A percentile compares a stretch with the other conserved stretches of the same genome.
phyloP scores from a whole-genome alignment of 2,329 filamentous ascomycete species.

The Exophiala xenobiotica region DNA sequence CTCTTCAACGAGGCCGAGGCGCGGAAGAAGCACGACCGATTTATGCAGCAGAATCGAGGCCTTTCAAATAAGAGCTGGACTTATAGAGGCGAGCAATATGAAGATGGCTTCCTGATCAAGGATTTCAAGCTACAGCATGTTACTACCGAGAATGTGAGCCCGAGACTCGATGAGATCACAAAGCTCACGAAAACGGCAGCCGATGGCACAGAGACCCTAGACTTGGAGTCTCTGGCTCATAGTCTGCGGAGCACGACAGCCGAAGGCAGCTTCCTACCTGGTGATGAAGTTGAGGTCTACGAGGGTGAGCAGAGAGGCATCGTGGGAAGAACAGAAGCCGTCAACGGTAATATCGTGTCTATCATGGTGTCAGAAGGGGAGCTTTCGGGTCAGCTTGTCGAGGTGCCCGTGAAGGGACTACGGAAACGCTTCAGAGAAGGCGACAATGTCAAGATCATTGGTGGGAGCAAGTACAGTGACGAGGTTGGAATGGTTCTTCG shows the following conservation, averaged over 20 bases:
- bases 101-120: constrained; percentile 90
- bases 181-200: constrained; percentile 84
- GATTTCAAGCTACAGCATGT: constrained; percentile 88
- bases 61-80: constrained; percentile 69
- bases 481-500: constrained; percentile 97
- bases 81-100: constrained; percentile 85
- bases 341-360: constrained; percentile 89
- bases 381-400: constrained; percentile 77
- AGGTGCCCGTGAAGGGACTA: constrained; percentile 87
- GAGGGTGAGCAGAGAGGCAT: constrained; percentile 93
- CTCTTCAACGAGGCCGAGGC: constrained; percentile 93
- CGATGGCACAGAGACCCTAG: constrained; percentile 89
- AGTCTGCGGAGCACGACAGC: constrained; percentile 82
- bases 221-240: constrained; percentile 84
- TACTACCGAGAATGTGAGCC: constrained; percentile 85
- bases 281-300: constrained; percentile 95
- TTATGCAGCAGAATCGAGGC: constrained; percentile 51
- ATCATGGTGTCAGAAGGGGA: constrained; percentile 81
- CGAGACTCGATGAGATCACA: constrained; percentile 92
- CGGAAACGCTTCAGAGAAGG: constrained; percentile 90
- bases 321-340: constrained; percentile 77
- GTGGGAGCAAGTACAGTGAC: constrained; percentile 88
- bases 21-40: constrained; percentile 75
- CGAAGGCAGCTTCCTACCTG: constrained; percentile 81
- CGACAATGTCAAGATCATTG: constrained; percentile 98